A percentile compares a stretch with the other conserved stretches of the same genome.
phyloP scores from a whole-genome alignment of 2,329 filamentous ascomycete genomes.

The Aspergillus brunneoviolaceus region DNA sequence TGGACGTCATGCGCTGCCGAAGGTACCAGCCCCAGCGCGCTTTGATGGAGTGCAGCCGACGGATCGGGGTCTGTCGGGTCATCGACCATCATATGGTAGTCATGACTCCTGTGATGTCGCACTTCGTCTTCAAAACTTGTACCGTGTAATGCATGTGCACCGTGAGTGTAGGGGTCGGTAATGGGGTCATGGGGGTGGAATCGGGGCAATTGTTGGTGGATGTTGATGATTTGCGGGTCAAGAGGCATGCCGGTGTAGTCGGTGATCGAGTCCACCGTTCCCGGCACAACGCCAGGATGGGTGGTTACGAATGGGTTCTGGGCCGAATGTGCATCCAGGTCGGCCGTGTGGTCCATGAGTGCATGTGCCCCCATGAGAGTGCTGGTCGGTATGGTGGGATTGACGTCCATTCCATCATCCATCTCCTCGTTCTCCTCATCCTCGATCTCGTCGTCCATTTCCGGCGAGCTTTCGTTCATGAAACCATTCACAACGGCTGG shows the following conservation, averaged over 20 bases:
- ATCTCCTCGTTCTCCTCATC: not conserved
- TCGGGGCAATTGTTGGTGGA: slow-evolving; percentile 45
- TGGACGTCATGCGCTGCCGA: slow-evolving; percentile 40
- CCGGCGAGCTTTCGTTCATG: slow-evolving; percentile 27
- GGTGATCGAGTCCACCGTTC: slow-evolving; percentile 39
- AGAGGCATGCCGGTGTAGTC: slow-evolving; percentile 55
- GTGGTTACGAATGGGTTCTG: slow-evolving; percentile 36
- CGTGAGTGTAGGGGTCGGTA: slow-evolving; percentile 34
- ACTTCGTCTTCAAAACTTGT: slow-evolving; percentile 40
- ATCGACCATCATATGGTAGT: slow-evolving; percentile 46
- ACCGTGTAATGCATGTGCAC: slow-evolving; percentile 31
- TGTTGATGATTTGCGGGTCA: slow-evolving; percentile 61
- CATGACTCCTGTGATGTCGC: slow-evolving; percentile 38
- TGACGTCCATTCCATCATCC: not conserved
- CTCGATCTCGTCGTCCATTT: slow-evolving; percentile 5
- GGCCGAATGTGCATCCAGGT: slow-evolving; percentile 20
- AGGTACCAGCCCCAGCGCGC: slow-evolving; percentile 41
- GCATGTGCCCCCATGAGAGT: slow-evolving; percentile 17
- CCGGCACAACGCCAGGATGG: slow-evolving; percentile 34
- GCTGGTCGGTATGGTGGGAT: slow-evolving; percentile 8
- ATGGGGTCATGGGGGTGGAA: slow-evolving; percentile 42
- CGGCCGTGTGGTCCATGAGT: slow-evolving; percentile 24
- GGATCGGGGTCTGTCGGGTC: slow-evolving; percentile 39
- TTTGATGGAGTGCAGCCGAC: slow-evolving; percentile 34
- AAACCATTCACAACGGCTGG: slow-evolving; percentile 41